A percentile compares a stretch with the other conserved stretches of the same genome.
phyloP scores from a whole-genome alignment of 768 basidiomycete genomes.

The Mrakia frigida region DNA sequence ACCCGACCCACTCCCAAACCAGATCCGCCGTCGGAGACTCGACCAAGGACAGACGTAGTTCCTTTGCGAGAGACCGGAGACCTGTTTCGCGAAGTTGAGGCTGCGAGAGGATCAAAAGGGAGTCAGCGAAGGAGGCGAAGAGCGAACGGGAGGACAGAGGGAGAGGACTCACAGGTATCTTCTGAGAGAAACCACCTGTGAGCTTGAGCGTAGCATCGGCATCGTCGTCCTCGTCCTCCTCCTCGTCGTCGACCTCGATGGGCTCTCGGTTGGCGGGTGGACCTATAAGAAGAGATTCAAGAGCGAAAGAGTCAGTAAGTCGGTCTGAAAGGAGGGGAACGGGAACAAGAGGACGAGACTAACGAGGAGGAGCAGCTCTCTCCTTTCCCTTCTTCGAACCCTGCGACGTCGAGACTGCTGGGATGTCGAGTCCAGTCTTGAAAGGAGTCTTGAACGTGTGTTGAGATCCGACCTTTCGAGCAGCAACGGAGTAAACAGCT shows the following conservation, averaged over 20 bases:
- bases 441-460: background rate
- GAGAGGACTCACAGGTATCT: slow-evolving; percentile 11
- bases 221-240: background rate
- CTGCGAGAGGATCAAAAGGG: background rate
- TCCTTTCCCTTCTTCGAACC: slow-evolving; percentile 2
- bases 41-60: slow-evolving; percentile 11
- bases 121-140: background rate
- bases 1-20: slow-evolving; percentile 21
- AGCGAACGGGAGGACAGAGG: background rate
- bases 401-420: background rate
- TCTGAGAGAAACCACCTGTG: slow-evolving; percentile 15
- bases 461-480: background rate
- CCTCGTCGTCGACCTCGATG: background rate
- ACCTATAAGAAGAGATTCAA: background rate
- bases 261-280: background rate
- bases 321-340: too few relatives aligned
- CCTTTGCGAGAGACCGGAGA: slow-evolving; percentile 13
- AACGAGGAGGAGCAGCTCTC: background rate
- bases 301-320: background rate
- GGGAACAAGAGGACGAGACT: background rate
- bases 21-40: background rate
- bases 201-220: background rate
- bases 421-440: background rate
- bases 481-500: background rate
- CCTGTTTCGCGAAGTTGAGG: background rate